Percentiles rank a stretch among this genome's conserved stretches.
Conservation (phyloP, 768 basidiomycete species). For the Mycena alexandri region DNA sequence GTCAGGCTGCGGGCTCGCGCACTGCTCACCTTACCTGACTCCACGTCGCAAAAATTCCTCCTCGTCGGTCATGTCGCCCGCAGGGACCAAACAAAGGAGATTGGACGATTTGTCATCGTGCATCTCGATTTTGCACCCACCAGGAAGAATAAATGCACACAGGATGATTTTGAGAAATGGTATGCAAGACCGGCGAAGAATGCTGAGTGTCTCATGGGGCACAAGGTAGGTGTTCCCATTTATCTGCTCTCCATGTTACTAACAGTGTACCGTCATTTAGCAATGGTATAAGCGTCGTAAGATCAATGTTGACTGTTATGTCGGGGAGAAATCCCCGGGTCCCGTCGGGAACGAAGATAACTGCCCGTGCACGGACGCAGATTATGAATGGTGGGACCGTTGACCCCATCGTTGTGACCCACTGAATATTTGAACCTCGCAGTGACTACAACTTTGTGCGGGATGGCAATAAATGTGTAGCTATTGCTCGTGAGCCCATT, state of each 20-base stretch:
- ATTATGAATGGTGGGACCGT: conserved; percentile 87
- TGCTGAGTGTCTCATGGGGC: conserved; percentile 90
- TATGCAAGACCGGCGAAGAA: conserved; percentile 75
- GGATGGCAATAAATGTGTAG: conserved; percentile 79
- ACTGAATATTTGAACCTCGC: conserved; percentile 15
- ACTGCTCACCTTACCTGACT: conserved; percentile 93
- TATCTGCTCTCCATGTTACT: not conserved
- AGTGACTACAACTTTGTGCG: conserved; percentile 94
- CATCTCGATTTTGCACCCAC: conserved; percentile 87
- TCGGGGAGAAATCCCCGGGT: conserved; percentile 90
- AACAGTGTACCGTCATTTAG: conserved; percentile 51
- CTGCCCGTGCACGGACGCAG: conserved; percentile 87
- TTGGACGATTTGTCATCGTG: conserved; percentile 77
- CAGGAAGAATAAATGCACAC: conserved; percentile 74
- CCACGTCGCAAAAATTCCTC: conserved; percentile 96
- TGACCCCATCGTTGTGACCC: not conserved
- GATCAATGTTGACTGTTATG: conserved; percentile 85
- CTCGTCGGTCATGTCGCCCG: conserved; percentile 84
- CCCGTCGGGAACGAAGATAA: conserved; percentile 86
- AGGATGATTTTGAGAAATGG: conserved; percentile 88
- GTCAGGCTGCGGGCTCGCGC: conserved; percentile 77
- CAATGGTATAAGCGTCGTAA: conserved; percentile 96
- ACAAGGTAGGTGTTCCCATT: conserved; percentile 68
- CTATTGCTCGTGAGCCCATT: conserved; percentile 89
- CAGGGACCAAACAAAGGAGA: conserved; percentile 61